Conservation (phyloP, 2,329 filamentous ascomycete species). For the Fulvia fulva region DNA sequence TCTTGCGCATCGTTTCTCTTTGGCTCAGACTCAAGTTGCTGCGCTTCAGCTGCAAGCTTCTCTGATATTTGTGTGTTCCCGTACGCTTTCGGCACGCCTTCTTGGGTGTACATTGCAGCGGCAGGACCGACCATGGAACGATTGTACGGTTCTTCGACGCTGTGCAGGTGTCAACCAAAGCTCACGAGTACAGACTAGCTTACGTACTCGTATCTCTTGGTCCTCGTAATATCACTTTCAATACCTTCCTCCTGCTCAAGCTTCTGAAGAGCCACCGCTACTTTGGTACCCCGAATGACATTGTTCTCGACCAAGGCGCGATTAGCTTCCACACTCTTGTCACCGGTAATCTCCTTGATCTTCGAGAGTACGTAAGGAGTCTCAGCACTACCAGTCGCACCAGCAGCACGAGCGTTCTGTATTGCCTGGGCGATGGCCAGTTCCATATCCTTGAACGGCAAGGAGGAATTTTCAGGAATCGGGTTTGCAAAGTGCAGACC, state of each 20-base stretch:
- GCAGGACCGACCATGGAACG: constrained; percentile 11
- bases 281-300: constrained; percentile 59
- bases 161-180: not conserved
- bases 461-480: constrained; percentile 65
- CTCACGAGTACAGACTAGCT: not conserved
- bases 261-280: constrained; percentile 60
- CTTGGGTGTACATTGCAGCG: constrained; percentile 13
- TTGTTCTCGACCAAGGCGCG: constrained; percentile 65
- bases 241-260: constrained; percentile 41
- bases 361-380: constrained; percentile 78
- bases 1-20: not conserved
- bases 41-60: not conserved
- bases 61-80: not conserved
- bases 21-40: not conserved
- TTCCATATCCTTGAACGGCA: constrained; percentile 69
- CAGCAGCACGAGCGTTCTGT: constrained; percentile 59
- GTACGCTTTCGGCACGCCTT: constrained; percentile 11
- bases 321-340: constrained; percentile 70
- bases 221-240: not conserved
- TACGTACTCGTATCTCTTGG: constrained; percentile 6
- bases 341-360: constrained; percentile 73
- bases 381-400: constrained; percentile 68
- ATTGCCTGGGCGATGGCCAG: constrained; percentile 65
- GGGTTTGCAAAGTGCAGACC: constrained; percentile 89
- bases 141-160: not conserved